phyloP scores from a whole-genome alignment of 2,329 filamentous ascomycete genomes.

The Diaporthe destruens region DNA sequence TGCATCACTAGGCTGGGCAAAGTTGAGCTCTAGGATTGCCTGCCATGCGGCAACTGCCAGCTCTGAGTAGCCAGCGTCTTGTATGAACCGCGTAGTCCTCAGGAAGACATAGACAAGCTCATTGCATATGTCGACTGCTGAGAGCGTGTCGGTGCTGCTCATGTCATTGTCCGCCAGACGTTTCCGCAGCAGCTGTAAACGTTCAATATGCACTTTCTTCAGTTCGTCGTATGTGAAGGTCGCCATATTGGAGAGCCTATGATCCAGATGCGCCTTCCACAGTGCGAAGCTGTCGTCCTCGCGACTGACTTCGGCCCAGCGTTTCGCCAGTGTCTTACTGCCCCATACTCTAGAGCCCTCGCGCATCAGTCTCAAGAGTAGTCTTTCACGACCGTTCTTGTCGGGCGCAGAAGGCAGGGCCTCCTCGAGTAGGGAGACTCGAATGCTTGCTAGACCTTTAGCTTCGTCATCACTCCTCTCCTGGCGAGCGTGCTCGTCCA shows the following conservation, averaged over 20 bases:
- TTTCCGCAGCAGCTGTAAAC: slow-evolving; percentile 59
- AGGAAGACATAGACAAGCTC: slow-evolving; percentile 79
- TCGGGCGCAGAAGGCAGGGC: slow-evolving; percentile 71
- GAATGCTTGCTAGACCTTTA: slow-evolving; percentile 81
- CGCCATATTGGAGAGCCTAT: slow-evolving; percentile 75
- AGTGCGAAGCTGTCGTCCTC: slow-evolving; percentile 69
- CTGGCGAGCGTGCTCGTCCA: slow-evolving; percentile 58
- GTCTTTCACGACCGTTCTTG: slow-evolving; percentile 64
- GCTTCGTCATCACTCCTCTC: slow-evolving; percentile 70
- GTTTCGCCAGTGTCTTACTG: slow-evolving; percentile 66
- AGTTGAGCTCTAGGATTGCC: slow-evolving; percentile 78
- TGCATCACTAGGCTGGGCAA: slow-evolving; percentile 65
- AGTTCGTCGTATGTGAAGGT: slow-evolving; percentile 77
- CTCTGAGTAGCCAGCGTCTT: slow-evolving; percentile 83
- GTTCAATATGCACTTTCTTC: slow-evolving; percentile 69
- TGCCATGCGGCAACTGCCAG: slow-evolving; percentile 87
- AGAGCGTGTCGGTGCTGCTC: neutral
- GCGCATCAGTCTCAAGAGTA: slow-evolving; percentile 78
- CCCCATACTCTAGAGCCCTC: slow-evolving; percentile 84
- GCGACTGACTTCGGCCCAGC: slow-evolving; percentile 73
- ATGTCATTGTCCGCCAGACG: slow-evolving; percentile 29
- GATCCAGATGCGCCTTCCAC: slow-evolving; percentile 81
- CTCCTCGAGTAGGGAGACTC: slow-evolving; percentile 82
- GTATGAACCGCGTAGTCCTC: slow-evolving; percentile 78
- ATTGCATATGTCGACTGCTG: slow-evolving; percentile 46